Evolutionary conservation across 345 rosid genomes (phyloP).

Genomic region (Lumnitzera racemosa): DNA sequence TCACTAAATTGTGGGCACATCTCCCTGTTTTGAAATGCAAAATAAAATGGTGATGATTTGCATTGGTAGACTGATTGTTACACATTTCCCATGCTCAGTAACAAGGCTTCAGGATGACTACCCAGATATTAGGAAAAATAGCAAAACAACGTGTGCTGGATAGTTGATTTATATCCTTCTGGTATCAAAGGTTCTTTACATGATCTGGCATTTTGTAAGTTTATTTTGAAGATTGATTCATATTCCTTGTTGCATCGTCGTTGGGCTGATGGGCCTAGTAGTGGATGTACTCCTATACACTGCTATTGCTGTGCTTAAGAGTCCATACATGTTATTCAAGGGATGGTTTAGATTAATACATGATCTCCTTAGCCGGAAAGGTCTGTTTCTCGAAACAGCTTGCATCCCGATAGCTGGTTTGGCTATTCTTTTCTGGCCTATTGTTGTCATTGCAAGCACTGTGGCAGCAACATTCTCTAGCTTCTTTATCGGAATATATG

Average conservation of each 20-base stretch:
- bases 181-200: too few relatives aligned
- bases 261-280: constrained; percentile 53
- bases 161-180: too few relatives aligned
- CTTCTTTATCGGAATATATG: constrained; percentile 66
- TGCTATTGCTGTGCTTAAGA: constrained; percentile 54
- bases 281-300: constrained; percentile 70
- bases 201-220: background rate
- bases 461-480: constrained; percentile 46
- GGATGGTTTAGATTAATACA: constrained; percentile 70
- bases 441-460: constrained; percentile 62
- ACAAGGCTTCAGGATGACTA: too few relatives aligned
- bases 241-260: constrained; percentile 66
- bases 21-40: background rate
- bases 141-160: too few relatives aligned
- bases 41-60: too few relatives aligned
- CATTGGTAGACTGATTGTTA: too few relatives aligned
- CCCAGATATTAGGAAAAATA: too few relatives aligned
- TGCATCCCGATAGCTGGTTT: constrained; percentile 76
- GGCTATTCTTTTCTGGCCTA: constrained; percentile 78
- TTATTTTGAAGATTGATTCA: constrained; percentile 23
- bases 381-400: constrained; percentile 77
- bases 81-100: too few relatives aligned
- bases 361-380: constrained; percentile 65
- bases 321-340: constrained; percentile 65
- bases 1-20: background rate